Evolutionary conservation across 2,329 filamentous ascomycete genomes (phyloP).

Genomic region (Atkinsonella texensis): DNA sequence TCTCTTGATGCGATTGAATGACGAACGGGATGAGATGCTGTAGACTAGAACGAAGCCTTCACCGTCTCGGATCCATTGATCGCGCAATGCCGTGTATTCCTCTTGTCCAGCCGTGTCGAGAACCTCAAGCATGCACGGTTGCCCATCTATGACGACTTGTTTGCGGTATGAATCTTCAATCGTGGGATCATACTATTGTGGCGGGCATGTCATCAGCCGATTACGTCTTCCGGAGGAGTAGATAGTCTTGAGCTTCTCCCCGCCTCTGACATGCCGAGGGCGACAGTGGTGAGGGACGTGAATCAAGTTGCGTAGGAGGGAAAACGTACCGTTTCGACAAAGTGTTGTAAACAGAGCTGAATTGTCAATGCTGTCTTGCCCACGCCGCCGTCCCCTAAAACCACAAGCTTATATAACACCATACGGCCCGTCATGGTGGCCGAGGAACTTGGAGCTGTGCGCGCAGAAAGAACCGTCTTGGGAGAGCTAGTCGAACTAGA

Average conservation of each 20-base stretch:
- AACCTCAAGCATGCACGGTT: slow-evolving; percentile 95
- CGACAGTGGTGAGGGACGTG: background rate
- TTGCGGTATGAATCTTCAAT: slow-evolving; percentile 84
- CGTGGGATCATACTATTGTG: slow-evolving; percentile 63
- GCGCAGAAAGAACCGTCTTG: background rate
- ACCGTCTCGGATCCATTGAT: slow-evolving; percentile 97
- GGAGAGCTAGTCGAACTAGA: background rate
- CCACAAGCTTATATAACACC: slow-evolving; percentile 93
- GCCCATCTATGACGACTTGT: slow-evolving; percentile 84
- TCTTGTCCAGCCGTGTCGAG: slow-evolving; percentile 96
- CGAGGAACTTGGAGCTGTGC: slow-evolving; percentile 1
- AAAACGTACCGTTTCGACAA: slow-evolving; percentile 72
- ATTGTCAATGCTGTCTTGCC: slow-evolving; percentile 92
- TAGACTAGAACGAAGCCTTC: slow-evolving; percentile 97
- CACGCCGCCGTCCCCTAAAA: slow-evolving; percentile 86
- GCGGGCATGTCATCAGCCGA: slow-evolving; percentile 2
- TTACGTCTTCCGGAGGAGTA: background rate
- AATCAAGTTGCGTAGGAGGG: background rate
- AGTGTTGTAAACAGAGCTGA: slow-evolving; percentile 95
- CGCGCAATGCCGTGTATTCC: slow-evolving; percentile 91
- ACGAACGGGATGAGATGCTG: slow-evolving; percentile 94
- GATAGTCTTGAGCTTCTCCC: background rate
- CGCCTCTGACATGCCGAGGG: background rate
- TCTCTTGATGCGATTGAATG: slow-evolving; percentile 85
- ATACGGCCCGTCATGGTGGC: slow-evolving; percentile 74